Evolutionary conservation across 2,329 filamentous ascomycete genomes (phyloP), one percentile per base, ranked within the genome.

Genomic region (Fusarium clavum): DNA sequence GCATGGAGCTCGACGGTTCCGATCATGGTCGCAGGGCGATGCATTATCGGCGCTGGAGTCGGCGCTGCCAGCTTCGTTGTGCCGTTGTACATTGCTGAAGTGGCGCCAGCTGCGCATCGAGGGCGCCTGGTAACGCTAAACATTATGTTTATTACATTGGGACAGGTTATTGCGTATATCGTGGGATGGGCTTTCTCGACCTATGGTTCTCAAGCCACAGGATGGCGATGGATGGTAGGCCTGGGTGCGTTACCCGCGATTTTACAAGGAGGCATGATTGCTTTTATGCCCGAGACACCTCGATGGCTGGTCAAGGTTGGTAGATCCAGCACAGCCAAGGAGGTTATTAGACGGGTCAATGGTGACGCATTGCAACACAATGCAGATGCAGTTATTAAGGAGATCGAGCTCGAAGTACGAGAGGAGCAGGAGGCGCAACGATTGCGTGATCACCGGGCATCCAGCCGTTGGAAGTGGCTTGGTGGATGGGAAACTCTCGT

Each of bases 171-270:
- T 22, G 94, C 95, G 4, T 98, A 98, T 79, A 78, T 97, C 3
- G 82, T 94, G 9, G 95, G 95, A 2, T 97, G 92, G 91, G 79
- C 85, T 0, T 91, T 97, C 48, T 86, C 89, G 8, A 85, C 87
- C 59, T 83, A 83, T 61, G 87, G 83, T 1, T 78, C 81, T 61
- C 73, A 78, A 24, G 77, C 75, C 38, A 87, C 85, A 14, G 93
- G 92, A 3, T 98, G 95, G 94, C 85, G 94, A 52, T 97, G 92
- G 90, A 94, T 97, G 88, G 94, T 98, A 1, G 94, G 94, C 0
- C 80, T 98, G 0, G 95, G 94, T 1, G 92, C 92, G 11, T 67
- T 91, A 27, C 95, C 95, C 0, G 94, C 94, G 0, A 78, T 87
- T 0, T 58, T 94, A 6, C 95, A 98, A 78, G 87, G 88, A 8